A percentile compares a stretch with the other conserved stretches of the same genome.
phyloP scores from a whole-genome alignment of 2,329 filamentous ascomycete species.

The Phialocephala sp. region DNA sequence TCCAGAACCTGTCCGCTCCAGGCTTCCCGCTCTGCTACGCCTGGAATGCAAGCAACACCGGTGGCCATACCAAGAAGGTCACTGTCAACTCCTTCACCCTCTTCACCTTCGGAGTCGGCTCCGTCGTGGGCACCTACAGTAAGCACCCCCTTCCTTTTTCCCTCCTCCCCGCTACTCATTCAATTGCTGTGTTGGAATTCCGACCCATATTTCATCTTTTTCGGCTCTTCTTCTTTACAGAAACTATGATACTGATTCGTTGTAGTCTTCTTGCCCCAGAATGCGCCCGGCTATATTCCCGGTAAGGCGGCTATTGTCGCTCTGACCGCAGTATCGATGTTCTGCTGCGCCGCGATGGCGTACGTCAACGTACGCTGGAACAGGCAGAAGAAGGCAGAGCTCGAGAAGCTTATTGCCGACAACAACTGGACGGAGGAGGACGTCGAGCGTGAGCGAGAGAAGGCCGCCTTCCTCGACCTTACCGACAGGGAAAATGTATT shows the following conservation, averaged over 20 bases:
- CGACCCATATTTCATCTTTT: no score
- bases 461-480: background rate
- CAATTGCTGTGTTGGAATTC: no score
- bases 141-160: no score
- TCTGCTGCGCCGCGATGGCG: background rate
- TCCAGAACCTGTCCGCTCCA: slow-evolving; percentile 2
- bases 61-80: slow-evolving; percentile 2
- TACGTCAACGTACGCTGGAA: background rate
- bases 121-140: background rate
- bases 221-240: no score
- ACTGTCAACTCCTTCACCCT: slow-evolving; percentile 1
- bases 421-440: background rate
- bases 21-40: slow-evolving; percentile 1
- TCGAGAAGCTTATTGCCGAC: background rate
- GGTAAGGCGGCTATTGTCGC: background rate
- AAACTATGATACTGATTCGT: no score
- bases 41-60: background rate
- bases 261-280: background rate
- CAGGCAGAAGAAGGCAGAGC: background rate
- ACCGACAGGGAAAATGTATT: slow-evolving; percentile 1
- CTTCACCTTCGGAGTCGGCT: background rate
- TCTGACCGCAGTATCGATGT: background rate
- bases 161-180: no score
- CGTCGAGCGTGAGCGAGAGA: slow-evolving; percentile 1
- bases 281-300: slow-evolving; percentile 2